Evolutionary conservation across 495 filamentous ascomycete genomes (phyloP).

Genomic region (Lasiosphaeria miniovina): DNA sequence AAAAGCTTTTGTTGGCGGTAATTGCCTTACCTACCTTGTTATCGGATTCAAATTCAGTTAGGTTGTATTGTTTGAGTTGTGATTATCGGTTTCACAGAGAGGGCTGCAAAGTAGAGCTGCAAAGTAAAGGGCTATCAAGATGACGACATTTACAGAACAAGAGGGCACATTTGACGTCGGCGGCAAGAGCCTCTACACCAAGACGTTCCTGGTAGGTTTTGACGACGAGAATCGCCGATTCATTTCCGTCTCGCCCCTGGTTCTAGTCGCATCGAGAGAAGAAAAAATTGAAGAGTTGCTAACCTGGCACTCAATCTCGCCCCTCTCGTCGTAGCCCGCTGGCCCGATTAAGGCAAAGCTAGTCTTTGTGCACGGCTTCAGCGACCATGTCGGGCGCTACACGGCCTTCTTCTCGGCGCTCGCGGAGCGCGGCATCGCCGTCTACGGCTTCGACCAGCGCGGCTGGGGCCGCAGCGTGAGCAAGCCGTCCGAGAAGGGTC

Average conservation of each 20-base stretch:
- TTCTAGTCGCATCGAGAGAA: conserved; percentile 7
- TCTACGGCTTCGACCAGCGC: conserved; percentile 76
- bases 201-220: conserved; percentile 74
- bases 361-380: conserved; percentile 83
- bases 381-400: conserved; percentile 78
- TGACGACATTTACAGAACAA: conserved; percentile 36
- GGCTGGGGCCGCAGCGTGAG: conserved; percentile 56
- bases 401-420: conserved; percentile 64
- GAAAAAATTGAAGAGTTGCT: background rate
- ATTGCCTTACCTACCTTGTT: too few relatives aligned
- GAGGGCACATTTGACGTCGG: conserved; percentile 57
- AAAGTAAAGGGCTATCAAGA: conserved; percentile 22
- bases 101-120: background rate
- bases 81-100: too few relatives aligned
- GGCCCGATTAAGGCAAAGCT: conserved; percentile 59
- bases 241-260: background rate
- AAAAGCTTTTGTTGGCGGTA: too few relatives aligned
- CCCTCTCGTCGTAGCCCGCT: conserved; percentile 39
- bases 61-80: too few relatives aligned
- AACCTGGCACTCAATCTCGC: background rate
- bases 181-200: conserved; percentile 67
- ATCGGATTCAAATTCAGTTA: too few relatives aligned
- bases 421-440: conserved; percentile 67
- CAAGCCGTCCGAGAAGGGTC: conserved; percentile 54
- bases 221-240: background rate